Conservation (phyloP, 1,139 yeast genomes). For the Scheffersomyces stambukii region DNA sequence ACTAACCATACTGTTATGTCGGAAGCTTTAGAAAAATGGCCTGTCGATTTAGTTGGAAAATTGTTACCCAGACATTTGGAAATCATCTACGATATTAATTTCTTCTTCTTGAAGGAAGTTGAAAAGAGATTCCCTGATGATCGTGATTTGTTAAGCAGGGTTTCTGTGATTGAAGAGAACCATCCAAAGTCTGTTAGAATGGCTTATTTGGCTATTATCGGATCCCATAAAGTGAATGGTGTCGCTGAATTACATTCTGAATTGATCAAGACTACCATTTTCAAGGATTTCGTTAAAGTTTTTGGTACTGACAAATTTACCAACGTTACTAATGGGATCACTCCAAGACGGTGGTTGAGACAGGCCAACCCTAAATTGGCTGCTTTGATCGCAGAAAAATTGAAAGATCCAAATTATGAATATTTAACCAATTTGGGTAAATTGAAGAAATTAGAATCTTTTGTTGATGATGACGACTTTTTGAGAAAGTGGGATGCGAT, state of each 20-base stretch:
- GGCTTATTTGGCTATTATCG: conserved; percentile 90
- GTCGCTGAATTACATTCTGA: conserved; percentile 95
- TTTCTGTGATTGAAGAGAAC: conserved; percentile 82
- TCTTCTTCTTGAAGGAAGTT: conserved; percentile 71
- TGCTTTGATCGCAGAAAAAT: conserved; percentile 62
- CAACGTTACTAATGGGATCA: conserved; percentile 91
- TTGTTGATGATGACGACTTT: conserved; percentile 65
- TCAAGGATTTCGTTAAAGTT: conserved; percentile 81
- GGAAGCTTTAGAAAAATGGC: conserved; percentile 96
- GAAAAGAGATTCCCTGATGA: conserved; percentile 72
- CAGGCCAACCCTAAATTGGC: conserved; percentile 88
- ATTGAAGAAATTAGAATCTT: conserved; percentile 65
- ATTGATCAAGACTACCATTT: conserved; percentile 81
- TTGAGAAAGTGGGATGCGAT: conserved; percentile 67
- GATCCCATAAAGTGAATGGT: conserved; percentile 92
- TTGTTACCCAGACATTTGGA: conserved; percentile 90
- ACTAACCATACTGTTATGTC: conserved; percentile 94
- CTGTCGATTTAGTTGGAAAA: conserved; percentile 71
- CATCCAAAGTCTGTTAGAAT: conserved; percentile 79
- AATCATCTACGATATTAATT: conserved; percentile 83
- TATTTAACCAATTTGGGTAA: conserved; percentile 66
- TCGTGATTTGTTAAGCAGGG: conserved; percentile 60
- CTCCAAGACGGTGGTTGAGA: conserved; percentile 94
- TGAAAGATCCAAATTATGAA: conserved; percentile 60
- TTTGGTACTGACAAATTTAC: conserved; percentile 82